Evolutionary conservation across 2,329 filamentous ascomycete species (phyloP).

Genomic region (Aaosphaeria pasadenensis): DNA sequence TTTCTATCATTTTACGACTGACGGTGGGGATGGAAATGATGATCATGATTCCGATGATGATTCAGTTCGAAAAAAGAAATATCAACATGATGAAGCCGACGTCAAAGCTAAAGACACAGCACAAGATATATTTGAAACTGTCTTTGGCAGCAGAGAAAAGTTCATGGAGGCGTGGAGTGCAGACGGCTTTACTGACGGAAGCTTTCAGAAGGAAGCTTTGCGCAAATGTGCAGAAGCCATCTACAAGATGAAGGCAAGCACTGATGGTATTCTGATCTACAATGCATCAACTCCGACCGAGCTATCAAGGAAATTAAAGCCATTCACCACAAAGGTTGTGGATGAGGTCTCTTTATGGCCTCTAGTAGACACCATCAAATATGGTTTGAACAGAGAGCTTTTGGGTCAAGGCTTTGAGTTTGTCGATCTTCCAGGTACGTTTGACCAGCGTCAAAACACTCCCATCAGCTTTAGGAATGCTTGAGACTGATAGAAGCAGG

Average conservation of each 20-base stretch:
- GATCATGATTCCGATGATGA: conserved; percentile 5
- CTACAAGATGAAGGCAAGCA: neutral
- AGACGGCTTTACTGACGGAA: conserved; percentile 2
- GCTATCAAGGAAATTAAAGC: conserved; percentile 10
- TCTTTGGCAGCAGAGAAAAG: conserved; percentile 11
- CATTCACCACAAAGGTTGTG: conserved; percentile 14
- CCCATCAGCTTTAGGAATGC: too few relatives aligned
- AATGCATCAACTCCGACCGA: conserved; percentile 4
- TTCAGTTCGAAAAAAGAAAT: neutral
- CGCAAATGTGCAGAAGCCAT: conserved; percentile 15
- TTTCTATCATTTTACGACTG: too few relatives aligned
- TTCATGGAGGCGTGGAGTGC: conserved; percentile 12
- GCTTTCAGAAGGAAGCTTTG: conserved; percentile 11
- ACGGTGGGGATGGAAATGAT: conserved; percentile 14
- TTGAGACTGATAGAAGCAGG: too few relatives aligned
- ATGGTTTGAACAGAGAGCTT: conserved; percentile 9
- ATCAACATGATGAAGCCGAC: conserved; percentile 13
- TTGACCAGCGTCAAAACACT: too few relatives aligned
- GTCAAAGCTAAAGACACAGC: conserved; percentile 14
- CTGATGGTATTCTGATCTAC: neutral
- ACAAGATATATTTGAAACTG: conserved; percentile 14
- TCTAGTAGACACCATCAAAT: conserved; percentile 15
- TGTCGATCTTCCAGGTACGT: conserved; percentile 20
- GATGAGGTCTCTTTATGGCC: conserved; percentile 15
- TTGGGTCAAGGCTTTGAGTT: conserved; percentile 12